Evolutionary conservation across 1,284 basidiomycete genomes (phyloP), one percentile per base, ranked within the genome.

Genomic region (Ustilago hordei): DNA sequence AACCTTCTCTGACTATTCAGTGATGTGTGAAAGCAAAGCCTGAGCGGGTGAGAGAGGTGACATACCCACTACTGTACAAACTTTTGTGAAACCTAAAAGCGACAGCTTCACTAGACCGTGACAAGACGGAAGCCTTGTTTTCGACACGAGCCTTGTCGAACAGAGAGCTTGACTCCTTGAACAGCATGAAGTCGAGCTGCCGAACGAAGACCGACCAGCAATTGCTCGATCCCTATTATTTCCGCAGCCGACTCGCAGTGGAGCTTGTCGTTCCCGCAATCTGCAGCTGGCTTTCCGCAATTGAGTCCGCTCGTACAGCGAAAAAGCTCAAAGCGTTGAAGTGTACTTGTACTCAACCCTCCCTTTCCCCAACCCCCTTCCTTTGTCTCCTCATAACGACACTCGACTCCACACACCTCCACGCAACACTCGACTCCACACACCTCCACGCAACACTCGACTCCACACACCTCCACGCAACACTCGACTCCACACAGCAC

Each of bases 291-390:
- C 41, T n/a, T 45, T 54, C 60, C 54, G 60, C 60, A 55, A 31
- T 38, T 34, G 11, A 19, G 15, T 19, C 19, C 39, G 8, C n/a
- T 47, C 19, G 28, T 28, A 48, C 45, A 43, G 56, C 53, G 56
- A 39, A 45, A 55, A 19, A 13, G 19, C 23, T 28, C 23, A 59
- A 57, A 31, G 67, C 60, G 36, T 62, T 64, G 52, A 54, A 41
- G 23, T 32, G 11, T 69, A 69, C 60, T 43, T 69, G 64, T 55
- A 56, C 45, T 55, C 53, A 31, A 31, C 32, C 12, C 39, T 55
- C 61, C 52, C 31, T 28, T 35, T 36, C 47, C 47, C 23, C 39
- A 23, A 36, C 45, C 38, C 48, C 19, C 43, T 19, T 28, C 36
- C 45, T 28, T 13, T 31, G 31, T 55, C 47, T 34, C 38, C 8